phyloP scores from a whole-genome alignment of 2,329 filamentous ascomycete genomes.

The Volutella citrinella region DNA sequence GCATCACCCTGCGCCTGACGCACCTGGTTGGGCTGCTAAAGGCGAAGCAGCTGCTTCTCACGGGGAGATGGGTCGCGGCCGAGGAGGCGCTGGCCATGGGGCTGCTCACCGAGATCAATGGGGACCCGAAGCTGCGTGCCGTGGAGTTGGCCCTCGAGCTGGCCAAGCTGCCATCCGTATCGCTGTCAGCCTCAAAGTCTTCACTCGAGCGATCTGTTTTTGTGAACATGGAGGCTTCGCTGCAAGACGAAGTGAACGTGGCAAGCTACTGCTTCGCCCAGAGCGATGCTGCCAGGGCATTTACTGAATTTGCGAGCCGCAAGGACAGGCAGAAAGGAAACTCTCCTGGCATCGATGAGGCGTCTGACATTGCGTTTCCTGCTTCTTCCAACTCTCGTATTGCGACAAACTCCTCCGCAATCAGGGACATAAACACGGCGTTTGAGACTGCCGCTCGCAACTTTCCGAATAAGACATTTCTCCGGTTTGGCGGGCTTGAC shows the following conservation, averaged over 20 bases:
- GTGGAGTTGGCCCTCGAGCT: slow-evolving; percentile 1
- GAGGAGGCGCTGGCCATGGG: slow-evolving; percentile 2
- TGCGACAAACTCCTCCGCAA: no score
- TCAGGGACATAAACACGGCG: slow-evolving; percentile 2
- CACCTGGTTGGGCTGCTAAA: slow-evolving; percentile 7
- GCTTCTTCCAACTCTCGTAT: no score
- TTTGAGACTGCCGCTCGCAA: neutral
- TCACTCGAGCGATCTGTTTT: slow-evolving; percentile 3
- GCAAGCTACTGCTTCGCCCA: slow-evolving; percentile 6
- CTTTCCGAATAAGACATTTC: slow-evolving; percentile 1
- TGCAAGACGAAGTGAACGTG: slow-evolving; percentile 5
- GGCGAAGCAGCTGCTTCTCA: slow-evolving; percentile 5
- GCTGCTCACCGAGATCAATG: slow-evolving; percentile 3
- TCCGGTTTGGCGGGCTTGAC: slow-evolving; percentile 3
- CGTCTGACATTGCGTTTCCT: no score
- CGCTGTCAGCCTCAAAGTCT: slow-evolving; percentile 2
- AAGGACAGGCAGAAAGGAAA: no score
- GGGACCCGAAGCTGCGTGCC: slow-evolving; percentile 2
- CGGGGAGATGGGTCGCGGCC: slow-evolving; percentile 3
- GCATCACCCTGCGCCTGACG: slow-evolving; percentile 5
- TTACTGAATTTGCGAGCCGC: slow-evolving; percentile 5
- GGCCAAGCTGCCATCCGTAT: neutral
- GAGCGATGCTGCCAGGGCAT: slow-evolving; percentile 4
- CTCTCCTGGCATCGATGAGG: no score
- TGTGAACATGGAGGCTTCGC: slow-evolving; percentile 3